Percentiles rank a stretch among this genome's conserved stretches.
Conservation (phyloP, 139 green algal species). For the Chlamydomonas applanata region DNA sequence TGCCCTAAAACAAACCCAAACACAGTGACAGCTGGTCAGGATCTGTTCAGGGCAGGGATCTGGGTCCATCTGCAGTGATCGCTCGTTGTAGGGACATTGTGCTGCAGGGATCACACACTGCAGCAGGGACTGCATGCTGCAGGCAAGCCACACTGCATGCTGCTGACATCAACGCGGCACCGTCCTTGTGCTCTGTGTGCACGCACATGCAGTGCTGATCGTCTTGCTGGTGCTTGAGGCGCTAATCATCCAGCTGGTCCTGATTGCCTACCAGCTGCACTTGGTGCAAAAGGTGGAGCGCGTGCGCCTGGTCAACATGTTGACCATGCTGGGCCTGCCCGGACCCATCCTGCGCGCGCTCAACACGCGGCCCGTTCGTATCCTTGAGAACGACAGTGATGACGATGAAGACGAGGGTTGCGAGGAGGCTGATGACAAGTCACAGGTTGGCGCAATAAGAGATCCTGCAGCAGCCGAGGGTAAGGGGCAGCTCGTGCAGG, state of each 20-base stretch:
- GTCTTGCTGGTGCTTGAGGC: conserved; percentile 16
- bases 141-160: neutral
- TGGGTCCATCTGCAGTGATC: no score
- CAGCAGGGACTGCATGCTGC: neutral
- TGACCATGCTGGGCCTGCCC: conserved; percentile 25
- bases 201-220: conserved; percentile 18
- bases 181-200: neutral
- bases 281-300: conserved; percentile 21
- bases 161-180: neutral
- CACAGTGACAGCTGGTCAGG: no score
- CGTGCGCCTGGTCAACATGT: conserved; percentile 10
- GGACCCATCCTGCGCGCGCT: conserved; percentile 23
- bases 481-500: no score
- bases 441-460: neutral
- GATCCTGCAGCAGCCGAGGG: no score
- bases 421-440: neutral
- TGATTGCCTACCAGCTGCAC: conserved; percentile 5
- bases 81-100: no score
- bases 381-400: conserved; percentile 14
- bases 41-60: no score
- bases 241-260: conserved; percentile 9
- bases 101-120: no score
- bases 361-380: neutral
- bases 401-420: conserved; percentile 10
- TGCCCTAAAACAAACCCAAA: no score